Conservation (phyloP, 768 basidiomycete genomes). For the Suillus occidentalis region DNA sequence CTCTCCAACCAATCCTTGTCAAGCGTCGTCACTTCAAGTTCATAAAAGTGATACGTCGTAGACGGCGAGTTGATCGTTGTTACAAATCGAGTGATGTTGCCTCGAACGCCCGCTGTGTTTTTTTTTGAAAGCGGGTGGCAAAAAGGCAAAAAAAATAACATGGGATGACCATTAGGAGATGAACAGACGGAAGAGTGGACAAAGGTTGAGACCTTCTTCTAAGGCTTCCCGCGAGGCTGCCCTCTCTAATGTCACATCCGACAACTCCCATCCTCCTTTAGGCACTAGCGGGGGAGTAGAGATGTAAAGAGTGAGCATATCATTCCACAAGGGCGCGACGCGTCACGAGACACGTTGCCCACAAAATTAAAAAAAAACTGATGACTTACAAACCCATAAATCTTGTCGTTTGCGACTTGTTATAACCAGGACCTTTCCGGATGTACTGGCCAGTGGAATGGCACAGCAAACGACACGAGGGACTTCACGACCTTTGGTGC, state of each 20-base stretch:
- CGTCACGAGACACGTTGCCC: conserved; percentile 6
- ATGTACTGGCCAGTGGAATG: conserved; percentile 74
- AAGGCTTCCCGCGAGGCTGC: conserved; percentile 90
- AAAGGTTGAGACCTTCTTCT: conserved; percentile 94
- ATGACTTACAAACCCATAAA: conserved; percentile 84
- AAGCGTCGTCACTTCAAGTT: conserved; percentile 76
- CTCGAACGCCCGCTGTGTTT: conserved; percentile 76
- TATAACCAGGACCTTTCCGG: conserved; percentile 78
- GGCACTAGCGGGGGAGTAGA: conserved; percentile 54
- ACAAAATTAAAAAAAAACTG: conserved; percentile 9
- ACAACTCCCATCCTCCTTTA: conserved; percentile 90
- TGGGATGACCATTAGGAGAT: conserved; percentile 63
- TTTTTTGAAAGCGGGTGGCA: conserved; percentile 23
- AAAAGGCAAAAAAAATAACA: conserved; percentile 36
- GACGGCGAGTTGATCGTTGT: conserved; percentile 78
- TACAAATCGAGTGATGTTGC: conserved; percentile 82
- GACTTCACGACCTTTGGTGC: conserved; percentile 72
- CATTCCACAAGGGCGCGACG: background rate
- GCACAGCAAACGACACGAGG: conserved; percentile 91
- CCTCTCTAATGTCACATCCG: conserved; percentile 79
- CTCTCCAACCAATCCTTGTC: conserved; percentile 82
- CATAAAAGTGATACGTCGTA: conserved; percentile 87
- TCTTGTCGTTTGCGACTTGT: conserved; percentile 82
- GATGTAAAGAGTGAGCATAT: conserved; percentile 1
- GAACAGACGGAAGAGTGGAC: conserved; percentile 70